Conservation (phyloP, 2,329 filamentous ascomycete species). For the Emydomyces testavorans region DNA sequence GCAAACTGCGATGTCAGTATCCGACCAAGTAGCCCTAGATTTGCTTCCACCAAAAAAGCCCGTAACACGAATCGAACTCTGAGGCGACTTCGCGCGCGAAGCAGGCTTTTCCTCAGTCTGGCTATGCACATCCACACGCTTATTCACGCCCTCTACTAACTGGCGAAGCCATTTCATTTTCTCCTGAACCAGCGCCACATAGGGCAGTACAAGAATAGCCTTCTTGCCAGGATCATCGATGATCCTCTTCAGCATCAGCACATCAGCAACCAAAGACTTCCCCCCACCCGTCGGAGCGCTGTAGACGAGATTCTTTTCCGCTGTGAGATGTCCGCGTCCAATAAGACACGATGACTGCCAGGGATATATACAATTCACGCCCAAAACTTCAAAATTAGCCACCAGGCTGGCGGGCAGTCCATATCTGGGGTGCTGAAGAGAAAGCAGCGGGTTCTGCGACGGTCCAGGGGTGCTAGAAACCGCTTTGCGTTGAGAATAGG, state of each 20-base stretch:
- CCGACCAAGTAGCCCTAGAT: constrained; percentile 54
- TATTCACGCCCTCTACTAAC: constrained; percentile 50
- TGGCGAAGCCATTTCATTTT: constrained; percentile 63
- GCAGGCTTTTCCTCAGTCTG: constrained; percentile 24
- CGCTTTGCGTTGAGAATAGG: constrained; percentile 47
- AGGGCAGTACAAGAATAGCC: constrained; percentile 61
- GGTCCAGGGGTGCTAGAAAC: constrained; percentile 24
- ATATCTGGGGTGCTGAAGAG: constrained; percentile 53
- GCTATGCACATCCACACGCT: constrained; percentile 21
- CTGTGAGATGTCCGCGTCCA: constrained; percentile 53
- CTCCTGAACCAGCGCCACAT: constrained; percentile 69
- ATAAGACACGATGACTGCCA: constrained; percentile 69
- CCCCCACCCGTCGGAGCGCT: constrained; percentile 68
- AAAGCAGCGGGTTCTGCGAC: constrained; percentile 40
- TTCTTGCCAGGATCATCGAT: constrained; percentile 54
- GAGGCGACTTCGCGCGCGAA: constrained; percentile 44
- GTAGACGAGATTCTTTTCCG: constrained; percentile 62
- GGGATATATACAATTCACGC: constrained; percentile 63
- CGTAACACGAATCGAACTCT: constrained; percentile 52
- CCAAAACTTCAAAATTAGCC: constrained; percentile 52
- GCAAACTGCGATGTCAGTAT: constrained; percentile 67
- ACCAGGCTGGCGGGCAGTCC: constrained; percentile 50
- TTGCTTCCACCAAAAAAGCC: constrained; percentile 67
- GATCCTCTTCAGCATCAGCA: constrained; percentile 61
- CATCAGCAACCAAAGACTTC: constrained; percentile 61